A percentile compares a stretch with the other conserved stretches of the same genome.
These are phyloP conservation scores for Solanum chaucha DNA, from an alignment of 257 asterid genomes.

Conservation along the genomic window DNA sequence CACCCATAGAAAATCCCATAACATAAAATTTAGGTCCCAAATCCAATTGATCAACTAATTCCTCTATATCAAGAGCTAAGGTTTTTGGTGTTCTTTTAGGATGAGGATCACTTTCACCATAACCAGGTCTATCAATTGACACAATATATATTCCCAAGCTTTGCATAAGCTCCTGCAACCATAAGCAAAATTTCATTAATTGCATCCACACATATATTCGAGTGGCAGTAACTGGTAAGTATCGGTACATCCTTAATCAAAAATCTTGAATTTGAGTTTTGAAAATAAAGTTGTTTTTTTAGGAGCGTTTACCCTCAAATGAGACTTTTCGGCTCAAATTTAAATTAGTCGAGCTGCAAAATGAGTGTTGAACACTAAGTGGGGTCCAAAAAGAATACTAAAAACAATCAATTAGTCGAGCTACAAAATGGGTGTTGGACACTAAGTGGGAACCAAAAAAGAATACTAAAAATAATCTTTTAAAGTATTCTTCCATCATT, in stretches of 20 bases:
- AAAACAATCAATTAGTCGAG: background rate
- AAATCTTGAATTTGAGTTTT: background rate
- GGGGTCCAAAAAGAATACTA: background rate
- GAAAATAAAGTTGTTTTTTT: background rate
- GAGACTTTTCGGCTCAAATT: background rate
- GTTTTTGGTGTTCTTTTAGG: conserved; percentile 49
- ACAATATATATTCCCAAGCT: conserved; percentile 58
- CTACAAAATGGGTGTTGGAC: background rate
- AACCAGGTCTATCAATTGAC: conserved; percentile 88
- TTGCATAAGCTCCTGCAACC: conserved; percentile 47
- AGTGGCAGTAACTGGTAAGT: background rate
- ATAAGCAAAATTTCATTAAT: background rate
- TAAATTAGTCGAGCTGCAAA: background rate
- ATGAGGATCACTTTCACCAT: conserved; percentile 91
- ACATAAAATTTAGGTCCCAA: conserved; percentile 65
- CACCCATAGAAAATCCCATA: conserved; percentile 83
- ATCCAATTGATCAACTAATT: conserved; percentile 78
- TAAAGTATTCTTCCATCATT: background rate
- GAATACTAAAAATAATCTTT: background rate
- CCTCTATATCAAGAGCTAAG: conserved; percentile 63
- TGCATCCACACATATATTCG: background rate
- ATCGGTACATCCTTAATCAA: background rate
- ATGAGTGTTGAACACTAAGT: background rate
- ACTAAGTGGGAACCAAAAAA: background rate
- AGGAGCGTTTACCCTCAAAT: background rate